Evolutionary conservation across 306 rosid genomes (phyloP), one percentile per base, ranked within the genome.

Genomic region (Prunus salicina): DNA sequence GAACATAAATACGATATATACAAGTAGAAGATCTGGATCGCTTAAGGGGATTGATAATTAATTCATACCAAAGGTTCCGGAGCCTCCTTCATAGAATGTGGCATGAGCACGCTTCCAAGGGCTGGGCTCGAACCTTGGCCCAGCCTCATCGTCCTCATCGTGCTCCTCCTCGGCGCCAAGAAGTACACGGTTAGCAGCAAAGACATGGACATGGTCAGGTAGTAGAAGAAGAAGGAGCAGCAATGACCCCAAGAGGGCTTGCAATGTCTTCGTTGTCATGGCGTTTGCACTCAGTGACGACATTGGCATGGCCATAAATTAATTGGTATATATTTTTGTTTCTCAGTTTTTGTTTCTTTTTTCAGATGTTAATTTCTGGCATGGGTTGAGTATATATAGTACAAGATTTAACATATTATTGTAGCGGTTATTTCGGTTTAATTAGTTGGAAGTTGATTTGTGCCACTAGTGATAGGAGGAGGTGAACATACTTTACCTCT

Each of bases 1-100:
- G 43, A 6, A 38, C 43, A 38, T 38, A 38, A 38, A 38, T 7
- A 38, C 8, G 9, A 38, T 38, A 34, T 34, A 34, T 34, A 38
- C 43, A 38, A 38, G 43, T 7, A 7, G 43, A 38, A 38, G 9
- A 38, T 38, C 43, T 38, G 43, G 43, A 38, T 38, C 2, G 9
- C 43, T 38, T 5, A 25, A 41, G 0, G 11, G 30, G 19, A 46
- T 12, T 15, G 6, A 19, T 75, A 1, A 2, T 11, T 27, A 3
- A 45, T 61, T 3, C 78, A 34, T 84, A 93, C 98, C 96, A n/a
- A 73, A 90, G 58, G 98, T 34, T 73, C 78, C 73, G 0, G 91
- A 22, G 71, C 82, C 77, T 12, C 96, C 97, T n/a, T 90, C 97
- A 18, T 90, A 91, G 85, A 86, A 93, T 16, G 97, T 91, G 38